Base-by-base conservation (phyloP, 2,329 filamentous ascomycete species). In the Ceratocystis diversiconidia region DNA sequence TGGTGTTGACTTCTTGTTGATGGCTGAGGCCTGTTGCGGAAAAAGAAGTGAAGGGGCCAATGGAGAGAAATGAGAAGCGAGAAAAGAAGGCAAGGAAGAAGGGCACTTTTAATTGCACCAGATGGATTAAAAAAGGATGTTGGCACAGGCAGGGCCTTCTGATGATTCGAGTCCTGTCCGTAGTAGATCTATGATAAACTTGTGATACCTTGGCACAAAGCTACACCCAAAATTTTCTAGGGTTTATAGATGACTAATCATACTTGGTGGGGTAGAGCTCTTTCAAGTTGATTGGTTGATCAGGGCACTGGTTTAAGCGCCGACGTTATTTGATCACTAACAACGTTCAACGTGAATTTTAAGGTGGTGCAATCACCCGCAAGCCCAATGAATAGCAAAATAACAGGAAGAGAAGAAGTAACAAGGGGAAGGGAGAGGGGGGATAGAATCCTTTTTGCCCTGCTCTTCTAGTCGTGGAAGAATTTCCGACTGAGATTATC, bases 251-350 rank as follows among this genome's bases (percentile, higher is more conserved):
- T 64, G 63, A 66, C 50, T 63, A 63, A 63, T 15, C 44, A 30
- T 3, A 5, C 5, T 46, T 43, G 19, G 52, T 61, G 10, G 65
- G 43, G 62, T 43, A 43, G 7, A 30, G 6, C 19, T 5, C 5
- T n/a, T 41, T n/a, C 48, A n/a, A 10, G 5, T 4, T 67, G 66
- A 67, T 67, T 67, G 63, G 66, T 28, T 52, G 55, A 32, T 36
- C 30, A 32, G 36, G 66, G 43, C 57, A 60, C 60, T 55, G 43
- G 52, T 41, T 67, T 67, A 67, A 67, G 66, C 66, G 66, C 66
- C 66, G 66, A 52, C 48, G 44, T 17, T 36, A 36, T 46, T 57
- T 63, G 61, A 67, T 63, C 63, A 67, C 66, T 67, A 65, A 67
- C 63, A 67, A 61, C 50, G 52, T 63, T 57, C 12, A 62, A 55